A percentile compares a stretch with the other conserved stretches of the same genome.
Evolutionary conservation across 768 basidiomycete genomes (phyloP).

Genomic region (Pulveroboletus ravenelii): DNA sequence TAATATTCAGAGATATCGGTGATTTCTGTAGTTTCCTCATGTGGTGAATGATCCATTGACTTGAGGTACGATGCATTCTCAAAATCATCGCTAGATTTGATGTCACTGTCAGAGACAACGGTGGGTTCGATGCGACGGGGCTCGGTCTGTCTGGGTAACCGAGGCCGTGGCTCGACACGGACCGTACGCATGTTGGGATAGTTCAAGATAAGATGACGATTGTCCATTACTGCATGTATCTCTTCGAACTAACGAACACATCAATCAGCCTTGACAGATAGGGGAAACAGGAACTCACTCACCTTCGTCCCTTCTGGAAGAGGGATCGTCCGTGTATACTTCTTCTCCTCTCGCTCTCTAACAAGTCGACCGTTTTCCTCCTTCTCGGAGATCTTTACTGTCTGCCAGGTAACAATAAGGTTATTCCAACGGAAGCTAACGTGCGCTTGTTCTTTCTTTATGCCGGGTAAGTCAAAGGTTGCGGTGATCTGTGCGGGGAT

Average conservation of each 20-base stretch:
- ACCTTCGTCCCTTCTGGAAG: constrained; percentile 72
- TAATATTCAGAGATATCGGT: constrained; percentile 32
- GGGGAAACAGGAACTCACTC: constrained; percentile 18
- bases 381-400: constrained; percentile 54
- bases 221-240: constrained; percentile 62
- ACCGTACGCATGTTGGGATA: constrained; percentile 49
- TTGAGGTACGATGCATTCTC: constrained; percentile 24
- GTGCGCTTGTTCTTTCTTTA: constrained; percentile 70
- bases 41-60: constrained; percentile 20
- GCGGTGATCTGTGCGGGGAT: constrained; percentile 48
- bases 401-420: constrained; percentile 64
- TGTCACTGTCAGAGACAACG: constrained; percentile 28
- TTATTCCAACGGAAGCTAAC: constrained; percentile 64
- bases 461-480: constrained; percentile 65
- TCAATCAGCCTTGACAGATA: neutral
- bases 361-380: constrained; percentile 57
- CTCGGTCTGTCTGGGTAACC: constrained; percentile 22
- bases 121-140: constrained; percentile 32
- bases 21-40: constrained; percentile 22
- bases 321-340: constrained; percentile 63
- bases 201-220: constrained; percentile 54
- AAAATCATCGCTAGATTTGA: constrained; percentile 27
- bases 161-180: constrained; percentile 30
- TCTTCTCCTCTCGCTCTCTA: constrained; percentile 59
- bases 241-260: constrained; percentile 57